A percentile compares a stretch with the other conserved stretches of the same genome.
phyloP scores from a whole-genome alignment of 2,329 filamentous ascomycete genomes.

The Trichoderma sp. region DNA sequence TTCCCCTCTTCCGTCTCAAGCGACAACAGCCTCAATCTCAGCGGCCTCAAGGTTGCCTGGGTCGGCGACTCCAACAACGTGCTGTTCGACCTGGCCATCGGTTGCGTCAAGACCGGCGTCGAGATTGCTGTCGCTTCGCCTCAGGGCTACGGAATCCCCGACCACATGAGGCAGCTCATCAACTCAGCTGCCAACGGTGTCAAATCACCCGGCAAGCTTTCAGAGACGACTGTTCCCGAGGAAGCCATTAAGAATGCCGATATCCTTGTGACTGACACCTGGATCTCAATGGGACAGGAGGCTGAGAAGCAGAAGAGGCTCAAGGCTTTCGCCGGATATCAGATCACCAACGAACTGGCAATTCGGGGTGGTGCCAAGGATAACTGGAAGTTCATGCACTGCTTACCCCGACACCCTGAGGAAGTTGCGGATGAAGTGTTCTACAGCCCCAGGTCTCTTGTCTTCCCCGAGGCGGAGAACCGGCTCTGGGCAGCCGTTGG shows the following conservation, averaged over 20 bases:
- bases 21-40: slow-evolving; percentile 61
- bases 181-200: slow-evolving; percentile 60
- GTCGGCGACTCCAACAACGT: slow-evolving; percentile 97
- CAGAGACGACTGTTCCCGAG: slow-evolving; percentile 77
- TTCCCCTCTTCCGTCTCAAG: slow-evolving; percentile 55
- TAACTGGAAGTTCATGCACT: slow-evolving; percentile 98
- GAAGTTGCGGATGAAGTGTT: slow-evolving; percentile 96
- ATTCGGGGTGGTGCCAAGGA: slow-evolving; percentile 82
- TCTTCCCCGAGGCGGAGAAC: slow-evolving; percentile 95
- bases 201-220: slow-evolving; percentile 63
- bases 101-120: slow-evolving; percentile 82
- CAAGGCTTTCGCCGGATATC: slow-evolving; percentile 83
- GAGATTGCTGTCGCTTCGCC: slow-evolving; percentile 87
- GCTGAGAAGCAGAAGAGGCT: slow-evolving; percentile 75
- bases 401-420: slow-evolving; percentile 85
- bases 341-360: slow-evolving; percentile 85
- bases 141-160: slow-evolving; percentile 77
- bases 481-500: slow-evolving; percentile 85
- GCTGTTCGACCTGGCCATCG: slow-evolving; percentile 88
- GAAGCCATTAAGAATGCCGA: slow-evolving; percentile 85
- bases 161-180: slow-evolving; percentile 73
- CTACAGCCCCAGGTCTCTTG: slow-evolving; percentile 79
- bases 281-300: slow-evolving; percentile 98
- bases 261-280: slow-evolving; percentile 93
- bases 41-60: slow-evolving; percentile 91